phyloP scores from a whole-genome alignment of 2,329 filamentous ascomycete species.

The Orbilia brochopaga region DNA sequence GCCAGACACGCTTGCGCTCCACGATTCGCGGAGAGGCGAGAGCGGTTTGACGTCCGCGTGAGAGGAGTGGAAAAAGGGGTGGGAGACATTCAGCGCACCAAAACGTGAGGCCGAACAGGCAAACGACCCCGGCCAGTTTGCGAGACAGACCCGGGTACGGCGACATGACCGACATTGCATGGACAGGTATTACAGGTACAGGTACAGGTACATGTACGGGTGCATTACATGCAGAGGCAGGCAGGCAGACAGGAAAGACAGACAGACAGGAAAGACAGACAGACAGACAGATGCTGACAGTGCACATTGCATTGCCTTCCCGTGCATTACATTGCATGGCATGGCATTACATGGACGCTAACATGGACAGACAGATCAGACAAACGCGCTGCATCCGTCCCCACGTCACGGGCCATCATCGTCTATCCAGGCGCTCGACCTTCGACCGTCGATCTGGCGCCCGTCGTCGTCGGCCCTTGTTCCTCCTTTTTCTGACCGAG shows the following conservation, averaged over 20 bases:
- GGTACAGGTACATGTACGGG: too few relatives aligned
- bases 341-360: constrained; percentile 1
- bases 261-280: too few relatives aligned
- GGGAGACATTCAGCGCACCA: background rate
- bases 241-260: too few relatives aligned
- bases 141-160: constrained; percentile 4
- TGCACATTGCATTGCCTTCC: constrained; percentile 5
- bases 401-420: background rate
- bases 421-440: background rate
- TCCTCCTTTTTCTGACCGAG: background rate
- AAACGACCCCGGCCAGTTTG: constrained; percentile 6
- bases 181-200: too few relatives aligned
- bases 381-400: background rate
- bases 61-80: background rate
- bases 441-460: background rate
- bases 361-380: background rate
- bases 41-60: background rate
- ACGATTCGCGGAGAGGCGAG: constrained; percentile 30
- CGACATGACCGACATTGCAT: background rate
- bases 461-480: background rate
- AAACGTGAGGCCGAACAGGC: constrained; percentile 1
- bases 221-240: too few relatives aligned
- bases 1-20: background rate
- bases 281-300: too few relatives aligned
- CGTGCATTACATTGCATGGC: constrained; percentile 6